Evolutionary conservation across 140 eudicot species (phyloP), one percentile per base, ranked within the genome.

Genomic region (Bidens hawaiensis): DNA sequence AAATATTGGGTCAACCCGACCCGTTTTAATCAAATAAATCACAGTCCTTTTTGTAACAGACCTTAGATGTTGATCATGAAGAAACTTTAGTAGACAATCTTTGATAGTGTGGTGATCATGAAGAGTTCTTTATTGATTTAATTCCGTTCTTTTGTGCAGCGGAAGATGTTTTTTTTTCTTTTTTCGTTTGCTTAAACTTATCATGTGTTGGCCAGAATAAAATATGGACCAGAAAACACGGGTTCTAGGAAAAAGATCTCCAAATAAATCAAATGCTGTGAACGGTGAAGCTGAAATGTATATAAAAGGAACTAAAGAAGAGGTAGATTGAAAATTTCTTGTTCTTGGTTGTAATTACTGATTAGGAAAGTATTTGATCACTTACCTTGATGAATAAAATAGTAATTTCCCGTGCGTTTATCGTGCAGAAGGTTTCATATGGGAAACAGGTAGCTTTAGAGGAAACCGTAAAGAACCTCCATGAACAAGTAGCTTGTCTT

Each of bases 171-270:
- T 11, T 17, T 38, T 33, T 50, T 0, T 19, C 42, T 26, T 13
- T 9, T 28, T 71, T 30, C 18, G 4, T 51, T 59, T 67, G 0
- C 33, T 27, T 51, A 19, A 3, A 15, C 36, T 58, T 24, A 9
- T 66, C 61, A 47, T 21, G 54, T 55, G 62, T 25, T 70, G 51
- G 47, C 16, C 66, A 73, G 77, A 67, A 56, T 74, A 63, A 77
- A 72, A 55, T 33, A 90, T 87, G 95, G 89, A 87, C 51, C 86
- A 61, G 18, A 82, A 84, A 68, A 41, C 83, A 47, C 69, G 87
- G 83, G 70, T 84, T 17, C 55, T 78, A 82, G 69, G 74, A 73
- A 78, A 70, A 69, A 76, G 22, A 56, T 56, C 76, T 40, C 68
- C 81, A 0, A 82, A 85, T 65, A 79, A 79, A 60, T 72, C 83